Conservation (phyloP, 495 filamentous ascomycete genomes). For the Aspergillus coremiiformis region DNA sequence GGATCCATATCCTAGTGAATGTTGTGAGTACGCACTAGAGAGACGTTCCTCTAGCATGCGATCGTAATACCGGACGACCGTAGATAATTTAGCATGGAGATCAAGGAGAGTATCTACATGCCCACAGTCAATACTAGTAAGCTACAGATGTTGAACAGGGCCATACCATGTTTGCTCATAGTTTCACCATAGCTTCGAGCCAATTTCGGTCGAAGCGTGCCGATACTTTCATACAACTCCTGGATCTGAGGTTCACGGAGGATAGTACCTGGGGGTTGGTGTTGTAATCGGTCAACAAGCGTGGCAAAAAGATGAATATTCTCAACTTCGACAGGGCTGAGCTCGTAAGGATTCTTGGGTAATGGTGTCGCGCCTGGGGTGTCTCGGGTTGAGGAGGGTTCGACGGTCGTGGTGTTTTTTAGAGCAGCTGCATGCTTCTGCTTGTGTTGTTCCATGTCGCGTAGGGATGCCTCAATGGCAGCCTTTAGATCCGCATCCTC, state of each 20-base stretch:
- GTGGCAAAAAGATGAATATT: constrained; percentile 97
- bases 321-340: constrained; percentile 88
- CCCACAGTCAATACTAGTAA: constrained; percentile 19
- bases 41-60: constrained; percentile 94
- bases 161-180: constrained; percentile 96
- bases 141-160: neutral
- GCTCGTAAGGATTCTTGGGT: constrained; percentile 87
- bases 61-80: constrained; percentile 98
- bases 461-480: constrained; percentile 91
- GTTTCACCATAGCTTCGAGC: constrained; percentile 96
- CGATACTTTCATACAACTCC: constrained; percentile 95
- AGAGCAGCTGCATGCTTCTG: constrained; percentile 74
- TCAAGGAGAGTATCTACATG: constrained; percentile 77
- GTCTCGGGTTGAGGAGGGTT: constrained; percentile 12
- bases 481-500: constrained; percentile 93
- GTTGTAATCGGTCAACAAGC: constrained; percentile 87
- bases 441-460: constrained; percentile 98
- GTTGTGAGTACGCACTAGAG: constrained; percentile 85
- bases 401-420: constrained; percentile 51
- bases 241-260: constrained; percentile 94
- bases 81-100: constrained; percentile 88
- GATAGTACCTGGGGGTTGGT: constrained; percentile 91
- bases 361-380: constrained; percentile 34
- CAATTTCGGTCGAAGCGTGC: constrained; percentile 82
- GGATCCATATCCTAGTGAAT: constrained; percentile 45